phyloP scores from a whole-genome alignment of 352 stramenopile genomes.

The Elongisporangium anandrum region DNA sequence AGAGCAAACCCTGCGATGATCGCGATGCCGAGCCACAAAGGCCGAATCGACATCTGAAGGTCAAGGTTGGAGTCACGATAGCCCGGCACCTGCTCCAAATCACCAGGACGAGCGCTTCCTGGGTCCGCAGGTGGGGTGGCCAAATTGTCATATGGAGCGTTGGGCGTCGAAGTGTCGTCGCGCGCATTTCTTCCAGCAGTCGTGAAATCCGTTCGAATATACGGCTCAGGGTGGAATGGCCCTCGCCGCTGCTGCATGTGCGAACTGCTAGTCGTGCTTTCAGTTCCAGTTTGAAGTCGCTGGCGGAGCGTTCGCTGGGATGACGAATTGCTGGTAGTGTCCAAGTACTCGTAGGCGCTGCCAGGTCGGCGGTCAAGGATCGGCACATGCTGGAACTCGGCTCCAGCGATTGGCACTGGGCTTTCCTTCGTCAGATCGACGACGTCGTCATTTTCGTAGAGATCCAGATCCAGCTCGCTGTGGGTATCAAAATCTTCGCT shows the following conservation, averaged over 20 bases:
- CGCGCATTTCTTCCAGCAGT: conserved; percentile 6
- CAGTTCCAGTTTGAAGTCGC: background rate
- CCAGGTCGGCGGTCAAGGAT: background rate
- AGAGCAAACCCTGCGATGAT: conserved; percentile 32
- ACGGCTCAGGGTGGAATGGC: conserved; percentile 15
- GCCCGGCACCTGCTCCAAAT: conserved; percentile 2
- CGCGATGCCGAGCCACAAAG: conserved; percentile 33
- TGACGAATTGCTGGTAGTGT: background rate
- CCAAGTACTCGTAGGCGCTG: background rate
- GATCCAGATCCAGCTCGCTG: conserved; percentile 56
- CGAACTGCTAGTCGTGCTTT: background rate
- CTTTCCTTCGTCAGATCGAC: conserved; percentile 10
- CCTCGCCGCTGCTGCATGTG: background rate
- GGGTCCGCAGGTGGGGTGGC: conserved; percentile 53
- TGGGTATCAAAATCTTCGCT: conserved; percentile 16
- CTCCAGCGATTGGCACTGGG: background rate
- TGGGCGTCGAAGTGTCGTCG: conserved; percentile 22
- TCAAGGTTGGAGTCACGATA: background rate
- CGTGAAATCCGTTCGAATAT: conserved; percentile 48
- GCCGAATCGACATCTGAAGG: conserved; percentile 29
- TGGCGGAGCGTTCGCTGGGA: background rate
- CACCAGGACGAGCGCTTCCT: conserved; percentile 16
- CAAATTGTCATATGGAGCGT: conserved; percentile 39
- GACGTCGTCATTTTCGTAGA: conserved; percentile 54
- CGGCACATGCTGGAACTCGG: background rate